Base-by-base conservation (phyloP, 2,329 filamentous ascomycete genomes). In the Myriosclerotinia scirpicola region DNA sequence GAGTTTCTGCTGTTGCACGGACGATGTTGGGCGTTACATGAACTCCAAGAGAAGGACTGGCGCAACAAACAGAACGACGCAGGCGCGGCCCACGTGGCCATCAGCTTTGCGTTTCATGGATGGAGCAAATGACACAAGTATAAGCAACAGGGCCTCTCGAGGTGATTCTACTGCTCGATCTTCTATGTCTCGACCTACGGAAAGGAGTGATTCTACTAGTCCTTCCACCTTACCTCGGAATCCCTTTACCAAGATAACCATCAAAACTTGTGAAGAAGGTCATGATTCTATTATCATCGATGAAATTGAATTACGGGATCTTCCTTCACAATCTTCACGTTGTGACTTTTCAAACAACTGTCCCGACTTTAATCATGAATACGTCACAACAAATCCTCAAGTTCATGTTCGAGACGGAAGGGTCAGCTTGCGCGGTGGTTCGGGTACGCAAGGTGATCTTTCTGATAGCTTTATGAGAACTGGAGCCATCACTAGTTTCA, bases 1-100 rank as follows among this genome's bases (percentile, higher is more conserved):
- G 34, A 59, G 62, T 42, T 40, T 65, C 5, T 65, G 62, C 17
- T 65, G 52, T 40, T 65, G 62, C 42, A 65, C 52, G 5, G 62
- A 65, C 30, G 44, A 58, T 26, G 26, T 65, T 12, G 53, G 30
- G 26, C 62, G 62, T n/a, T 65, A 65, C 42, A 40, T 58, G 26
- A 65, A 50, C n/a, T 55, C 62, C 9, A 56, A 50, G 9, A 56
- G 36, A 3, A 58, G 38, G 22, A n/a, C 26, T 38, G 62, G 53
- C 4, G 53, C 62, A 46, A 58, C 30, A 34, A 34, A 34, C 30
- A 34, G 3, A 34, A 34, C 62, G 15, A 42, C 58, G 5, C 62
- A 65, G 38, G 62, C 53, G 5, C 20, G 42, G 11, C 62, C 62
- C 17, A 22, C 22, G 1, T 64, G 62, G 62, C 38, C 42, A 6